Base-by-base conservation (phyloP, 768 basidiomycete species). In the Lyophyllum semitale region DNA sequence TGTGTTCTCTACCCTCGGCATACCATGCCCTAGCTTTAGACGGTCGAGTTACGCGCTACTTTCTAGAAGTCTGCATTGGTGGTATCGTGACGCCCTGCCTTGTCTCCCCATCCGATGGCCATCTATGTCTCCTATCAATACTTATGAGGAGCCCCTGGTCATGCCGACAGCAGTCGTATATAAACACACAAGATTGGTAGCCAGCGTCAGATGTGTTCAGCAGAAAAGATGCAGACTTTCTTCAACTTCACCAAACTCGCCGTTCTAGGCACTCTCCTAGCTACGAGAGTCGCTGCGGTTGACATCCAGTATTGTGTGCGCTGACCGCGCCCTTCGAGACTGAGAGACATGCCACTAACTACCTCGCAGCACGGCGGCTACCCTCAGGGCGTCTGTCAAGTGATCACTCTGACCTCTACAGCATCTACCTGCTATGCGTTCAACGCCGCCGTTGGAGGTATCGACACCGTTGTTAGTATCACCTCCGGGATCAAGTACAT, bases 281-380 rank as follows among this genome's bases (percentile, higher is more conserved):
- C 38, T 11, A 32, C 23, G 9, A 23, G 25, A 9, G 37, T 42
- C 26, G 3, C n/a, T 15, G 49, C 40, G 12, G 38, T 17, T 6
- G 49, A 51, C 15, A 15, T 51, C 40, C 3, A 42, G 22, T 51
- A 51, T 15, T 51, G 49, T 29, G 49, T 51, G 23, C 13, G 49
- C 17, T 29, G 26, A 7, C 3, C 7, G 4, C n/a, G 20, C 41
- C 32, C 15, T 35, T 35, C 25, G 25, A 29, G 13, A 5, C 25
- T 8, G 25, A 42, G 5, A n/a, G 23, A n/a, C 3, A 13, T 42
- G 18, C 41, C n/a, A 22, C 11, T 35, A 23, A 37, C 18, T 35
- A 2, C 20, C 9, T 15, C n/a, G 23, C 23, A 51, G 49, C 37
- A 51, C 23, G 49, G 49, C 37, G 49, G 49, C 23, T n/a, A n/a